Conservation (phyloP, 2,329 filamentous ascomycete species). For the Paecilomyces niveus region DNA sequence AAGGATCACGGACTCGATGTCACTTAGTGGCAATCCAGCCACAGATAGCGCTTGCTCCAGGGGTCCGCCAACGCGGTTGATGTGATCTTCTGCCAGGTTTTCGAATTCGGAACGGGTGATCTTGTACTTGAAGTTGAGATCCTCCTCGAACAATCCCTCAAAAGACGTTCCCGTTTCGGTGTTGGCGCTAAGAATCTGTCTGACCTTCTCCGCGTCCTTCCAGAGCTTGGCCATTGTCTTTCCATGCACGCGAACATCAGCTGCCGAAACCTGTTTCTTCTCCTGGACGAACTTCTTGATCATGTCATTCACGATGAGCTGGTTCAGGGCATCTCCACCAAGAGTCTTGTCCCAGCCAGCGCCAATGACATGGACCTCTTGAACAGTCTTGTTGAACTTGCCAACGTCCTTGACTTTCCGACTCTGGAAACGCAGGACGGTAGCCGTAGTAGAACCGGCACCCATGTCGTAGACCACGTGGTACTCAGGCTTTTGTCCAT, state of each 20-base stretch:
- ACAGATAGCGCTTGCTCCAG: slow-evolving; percentile 67
- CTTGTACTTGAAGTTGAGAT: slow-evolving; percentile 91
- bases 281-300: slow-evolving; percentile 68
- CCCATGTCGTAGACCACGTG: slow-evolving; percentile 98
- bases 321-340: slow-evolving; percentile 83
- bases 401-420: slow-evolving; percentile 84
- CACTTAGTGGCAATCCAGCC: slow-evolving; percentile 64
- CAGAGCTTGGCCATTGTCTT: slow-evolving; percentile 82
- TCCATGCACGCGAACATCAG: slow-evolving; percentile 60
- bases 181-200: slow-evolving; percentile 91
- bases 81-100: slow-evolving; percentile 61
- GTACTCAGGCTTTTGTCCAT: slow-evolving; percentile 79
- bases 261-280: slow-evolving; percentile 41
- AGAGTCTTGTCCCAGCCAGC: slow-evolving; percentile 83
- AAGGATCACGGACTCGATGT: slow-evolving; percentile 85
- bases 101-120: slow-evolving; percentile 75
- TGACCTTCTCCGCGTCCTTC: slow-evolving; percentile 81
- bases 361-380: slow-evolving; percentile 86
- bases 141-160: slow-evolving; percentile 76
- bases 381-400: slow-evolving; percentile 91
- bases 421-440: slow-evolving; percentile 82
- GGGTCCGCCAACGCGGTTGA: slow-evolving; percentile 60
- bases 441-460: slow-evolving; percentile 86
- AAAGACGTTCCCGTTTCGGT: slow-evolving; percentile 72
- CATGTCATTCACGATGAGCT: slow-evolving; percentile 84